Evolutionary conservation across 305 asterid genomes (phyloP), one percentile per base, ranked within the genome.

Genomic region (Solanum hybrid): DNA sequence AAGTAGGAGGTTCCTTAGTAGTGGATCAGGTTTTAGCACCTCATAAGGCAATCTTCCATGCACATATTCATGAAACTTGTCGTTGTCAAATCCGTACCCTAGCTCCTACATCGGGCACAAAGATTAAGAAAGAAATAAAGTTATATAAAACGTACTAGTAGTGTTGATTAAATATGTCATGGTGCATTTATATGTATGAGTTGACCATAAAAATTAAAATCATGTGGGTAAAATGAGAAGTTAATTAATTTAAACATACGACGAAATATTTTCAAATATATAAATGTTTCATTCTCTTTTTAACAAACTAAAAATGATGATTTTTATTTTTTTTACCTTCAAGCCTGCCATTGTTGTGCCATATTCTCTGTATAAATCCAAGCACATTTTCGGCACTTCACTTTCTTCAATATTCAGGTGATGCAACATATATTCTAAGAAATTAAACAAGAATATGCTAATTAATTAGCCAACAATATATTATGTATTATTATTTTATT

Each of bases 331-430:
- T 27, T 73, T 92, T 24, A 95, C 98, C 97, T 96, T 96, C 7
- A 97, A 96, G 22, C 99, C 99, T 65, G 99, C 98, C 99, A 97
- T 96, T 33, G 99, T 97, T 61, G 99, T 97, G 26, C 98, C 99
- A 84, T 95, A 77, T 93, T 97, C 98, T 91, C 92, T 94, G 93
- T 97, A 97, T 93, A 97, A 89, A 29, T 97, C 99, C 93, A 95
- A 92, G 91, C 98, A 97, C 97, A 95, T 93, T 86, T 91, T 93
- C 37, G 98, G 97, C 90, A 95, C 97, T 91, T 94, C 93, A 91
- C 91, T 94, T 91, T 94, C 97, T 89, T 96, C 95, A 37, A 97
- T 97, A 75, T 94, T 89, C 93, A 97, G 90, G 88, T 90, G 93
- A 38, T 95, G 90, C 85, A 94, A 33, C 99, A 97, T 97, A 92